Percentiles rank a stretch among this genome's conserved stretches.
Conservation (phyloP, 306 rosid species). For the Parietaria judaica region DNA sequence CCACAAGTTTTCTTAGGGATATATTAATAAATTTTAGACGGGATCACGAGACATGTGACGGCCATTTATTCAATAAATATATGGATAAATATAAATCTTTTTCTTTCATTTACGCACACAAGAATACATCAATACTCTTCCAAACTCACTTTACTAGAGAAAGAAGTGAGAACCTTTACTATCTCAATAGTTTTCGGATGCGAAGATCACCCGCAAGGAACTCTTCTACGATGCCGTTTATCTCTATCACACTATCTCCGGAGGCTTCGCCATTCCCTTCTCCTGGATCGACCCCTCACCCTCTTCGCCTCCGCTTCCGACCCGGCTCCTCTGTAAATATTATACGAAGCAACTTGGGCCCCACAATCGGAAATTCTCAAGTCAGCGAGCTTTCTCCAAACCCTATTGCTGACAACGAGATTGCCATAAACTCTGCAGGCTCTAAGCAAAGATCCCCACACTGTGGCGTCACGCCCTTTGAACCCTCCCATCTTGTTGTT, state of each 20-base stretch:
- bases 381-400: conserved; percentile 55
- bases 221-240: conserved; percentile 60
- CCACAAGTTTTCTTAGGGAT: too few relatives aligned
- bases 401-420: conserved; percentile 47
- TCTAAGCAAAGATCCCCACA: conserved; percentile 67
- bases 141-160: conserved; percentile 18
- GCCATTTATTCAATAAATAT: too few relatives aligned
- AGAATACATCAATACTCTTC: not conserved
- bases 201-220: conserved; percentile 65
- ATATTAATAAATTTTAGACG: too few relatives aligned
- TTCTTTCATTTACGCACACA: too few relatives aligned
- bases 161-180: conserved; percentile 43
- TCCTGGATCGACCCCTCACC: conserved; percentile 44
- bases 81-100: too few relatives aligned
- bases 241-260: conserved; percentile 77
- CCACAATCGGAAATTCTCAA: conserved; percentile 55
- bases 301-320: conserved; percentile 62
- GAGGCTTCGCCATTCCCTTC: conserved; percentile 55
- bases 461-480: conserved; percentile 46
- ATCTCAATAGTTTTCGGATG: conserved; percentile 58
- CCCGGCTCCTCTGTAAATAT: conserved; percentile 65
- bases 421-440: conserved; percentile 72
- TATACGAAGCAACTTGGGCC: conserved; percentile 62
- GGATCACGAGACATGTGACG: too few relatives aligned
- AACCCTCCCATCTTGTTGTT: conserved; percentile 73